phyloP scores from a whole-genome alignment of 2,329 filamentous ascomycete species.

The Huntiella abstrusa region DNA sequence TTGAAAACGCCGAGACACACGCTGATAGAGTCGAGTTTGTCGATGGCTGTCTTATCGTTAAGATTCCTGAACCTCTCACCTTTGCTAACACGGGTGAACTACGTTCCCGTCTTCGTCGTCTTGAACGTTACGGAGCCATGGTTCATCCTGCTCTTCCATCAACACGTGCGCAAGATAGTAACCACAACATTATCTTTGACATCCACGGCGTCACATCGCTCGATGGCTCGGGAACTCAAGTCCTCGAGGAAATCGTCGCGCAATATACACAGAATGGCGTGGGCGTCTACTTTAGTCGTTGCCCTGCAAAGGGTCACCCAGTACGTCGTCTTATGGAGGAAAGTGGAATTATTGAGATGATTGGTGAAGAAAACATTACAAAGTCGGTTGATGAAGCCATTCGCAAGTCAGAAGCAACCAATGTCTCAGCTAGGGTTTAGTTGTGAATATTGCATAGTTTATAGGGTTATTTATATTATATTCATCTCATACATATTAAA shows the following conservation, averaged over 20 bases:
- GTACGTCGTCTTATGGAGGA: conserved; percentile 57
- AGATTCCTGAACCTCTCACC: conserved; percentile 89
- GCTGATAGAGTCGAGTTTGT: conserved; percentile 66
- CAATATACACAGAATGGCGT: conserved; percentile 62
- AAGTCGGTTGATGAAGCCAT: conserved; percentile 70
- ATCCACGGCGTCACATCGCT: conserved; percentile 93
- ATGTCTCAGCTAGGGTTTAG: too few relatives aligned
- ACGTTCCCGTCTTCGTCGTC: conserved; percentile 59
- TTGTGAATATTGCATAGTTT: too few relatives aligned
- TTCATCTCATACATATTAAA: too few relatives aligned
- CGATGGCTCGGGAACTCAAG: conserved; percentile 84
- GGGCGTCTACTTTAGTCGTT: conserved; percentile 52
- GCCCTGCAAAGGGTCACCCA: conserved; percentile 28
- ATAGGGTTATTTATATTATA: too few relatives aligned
- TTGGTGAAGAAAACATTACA: conserved; percentile 61
- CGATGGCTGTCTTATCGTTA: conserved; percentile 84
- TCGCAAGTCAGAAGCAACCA: conserved; percentile 45
- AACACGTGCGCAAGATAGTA: conserved; percentile 58
- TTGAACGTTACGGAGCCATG: conserved; percentile 80
- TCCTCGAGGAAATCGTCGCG: conserved; percentile 73
- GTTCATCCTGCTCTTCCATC: conserved; percentile 78
- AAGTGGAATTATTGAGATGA: conserved; percentile 70
- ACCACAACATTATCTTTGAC: conserved; percentile 88
- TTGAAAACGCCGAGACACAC: conserved; percentile 66
- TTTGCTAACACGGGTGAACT: conserved; percentile 94